Evolutionary conservation across 805 yeast genomes (phyloP).

Genomic region (Candida pini): DNA sequence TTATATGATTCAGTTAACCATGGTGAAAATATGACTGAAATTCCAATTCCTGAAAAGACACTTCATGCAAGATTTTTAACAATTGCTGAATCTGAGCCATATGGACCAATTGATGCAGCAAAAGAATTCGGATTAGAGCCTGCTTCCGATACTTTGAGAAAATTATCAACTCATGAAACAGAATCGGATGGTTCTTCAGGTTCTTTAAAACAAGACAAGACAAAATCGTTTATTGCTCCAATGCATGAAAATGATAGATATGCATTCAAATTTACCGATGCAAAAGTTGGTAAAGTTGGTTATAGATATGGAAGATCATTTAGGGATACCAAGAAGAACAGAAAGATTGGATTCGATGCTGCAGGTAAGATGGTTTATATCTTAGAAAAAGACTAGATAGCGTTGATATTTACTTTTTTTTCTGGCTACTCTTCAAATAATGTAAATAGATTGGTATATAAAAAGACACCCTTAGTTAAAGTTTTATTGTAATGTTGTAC

Average conservation of each 20-base stretch:
- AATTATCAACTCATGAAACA: conserved; percentile 57
- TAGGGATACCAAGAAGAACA: conserved; percentile 84
- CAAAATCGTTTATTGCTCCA: conserved; percentile 53
- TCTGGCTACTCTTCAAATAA: neutral
- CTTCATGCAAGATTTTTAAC: conserved; percentile 77
- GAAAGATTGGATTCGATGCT: conserved; percentile 66
- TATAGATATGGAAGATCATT: conserved; percentile 85
- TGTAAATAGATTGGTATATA: conserved; percentile 5
- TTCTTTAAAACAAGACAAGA: conserved; percentile 24
- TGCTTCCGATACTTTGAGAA: conserved; percentile 73
- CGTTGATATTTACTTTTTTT: neutral
- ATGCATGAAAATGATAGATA: conserved; percentile 64
- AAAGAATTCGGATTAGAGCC: conserved; percentile 75
- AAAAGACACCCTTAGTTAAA: neutral
- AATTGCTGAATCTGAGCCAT: conserved; percentile 90
- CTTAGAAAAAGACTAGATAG: conserved; percentile 15
- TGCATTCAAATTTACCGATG: conserved; percentile 68
- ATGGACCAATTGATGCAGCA: conserved; percentile 96
- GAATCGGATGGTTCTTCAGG: conserved; percentile 30
- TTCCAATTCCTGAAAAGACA: conserved; percentile 84
- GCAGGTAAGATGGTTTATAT: conserved; percentile 49
- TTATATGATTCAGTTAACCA: conserved; percentile 43
- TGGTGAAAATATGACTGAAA: conserved; percentile 84
- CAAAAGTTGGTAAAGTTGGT: conserved; percentile 82
- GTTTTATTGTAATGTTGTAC: neutral